These are phyloP conservation scores for Eucalyptus decipiens DNA, from an alignment of 345 rosid species.

Conservation along the genomic window DNA sequence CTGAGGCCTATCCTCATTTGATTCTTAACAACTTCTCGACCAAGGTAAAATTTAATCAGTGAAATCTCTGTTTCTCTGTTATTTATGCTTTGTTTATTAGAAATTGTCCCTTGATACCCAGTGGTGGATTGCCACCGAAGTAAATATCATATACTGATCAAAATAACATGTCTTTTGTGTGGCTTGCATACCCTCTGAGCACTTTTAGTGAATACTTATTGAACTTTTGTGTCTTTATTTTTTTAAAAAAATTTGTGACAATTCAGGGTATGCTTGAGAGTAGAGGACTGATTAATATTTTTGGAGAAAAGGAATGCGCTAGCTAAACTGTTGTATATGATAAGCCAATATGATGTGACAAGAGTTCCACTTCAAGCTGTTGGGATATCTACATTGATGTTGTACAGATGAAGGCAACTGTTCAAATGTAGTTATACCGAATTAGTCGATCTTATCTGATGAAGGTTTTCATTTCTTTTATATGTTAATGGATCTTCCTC, in stretches of 20 bases:
- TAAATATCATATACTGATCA: not conserved
- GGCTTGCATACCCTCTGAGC: not conserved
- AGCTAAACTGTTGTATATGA: not conserved
- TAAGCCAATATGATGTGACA: not conserved
- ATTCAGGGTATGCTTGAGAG: not conserved
- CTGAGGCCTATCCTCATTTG: conserved; percentile 90
- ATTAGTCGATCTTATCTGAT: not conserved
- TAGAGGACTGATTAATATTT: not conserved
- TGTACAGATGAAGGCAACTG: not conserved
- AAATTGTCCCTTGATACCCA: not conserved
- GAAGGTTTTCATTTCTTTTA: not conserved
- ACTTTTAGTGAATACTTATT: not conserved
- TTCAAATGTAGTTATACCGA: not conserved
- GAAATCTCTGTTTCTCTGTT: not conserved
- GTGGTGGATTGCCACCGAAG: not conserved
- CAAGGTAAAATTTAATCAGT: conserved; percentile 23
- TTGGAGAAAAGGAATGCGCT: not conserved
- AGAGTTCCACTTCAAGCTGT: not conserved
- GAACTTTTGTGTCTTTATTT: not conserved
- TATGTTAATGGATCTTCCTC: not conserved
- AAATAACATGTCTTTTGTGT: not conserved
- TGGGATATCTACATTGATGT: not conserved
- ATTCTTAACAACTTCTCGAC: conserved; percentile 71
- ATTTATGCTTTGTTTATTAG: not conserved
- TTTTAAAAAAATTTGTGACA: not conserved